phyloP scores from a whole-genome alignment of 192 early-diverging fungal species.

The Backusella luteola region DNA sequence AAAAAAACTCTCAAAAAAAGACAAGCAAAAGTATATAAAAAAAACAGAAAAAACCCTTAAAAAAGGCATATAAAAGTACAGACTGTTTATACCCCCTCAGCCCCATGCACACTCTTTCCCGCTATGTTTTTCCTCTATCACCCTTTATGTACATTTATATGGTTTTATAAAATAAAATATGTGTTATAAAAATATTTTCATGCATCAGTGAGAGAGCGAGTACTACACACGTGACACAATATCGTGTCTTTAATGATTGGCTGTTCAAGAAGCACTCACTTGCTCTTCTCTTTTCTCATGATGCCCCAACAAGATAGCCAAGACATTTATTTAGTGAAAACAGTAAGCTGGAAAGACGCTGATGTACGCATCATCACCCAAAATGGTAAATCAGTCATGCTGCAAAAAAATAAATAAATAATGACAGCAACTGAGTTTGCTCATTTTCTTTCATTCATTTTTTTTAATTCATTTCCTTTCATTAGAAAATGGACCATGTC shows the following conservation, averaged over 20 bases:
- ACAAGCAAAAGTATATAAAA: not conserved
- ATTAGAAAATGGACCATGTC: constrained; percentile 89
- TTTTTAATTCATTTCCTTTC: not conserved
- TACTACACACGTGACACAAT: not conserved
- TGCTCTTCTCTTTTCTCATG: not conserved
- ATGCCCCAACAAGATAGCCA: not conserved
- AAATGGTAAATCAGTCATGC: constrained; percentile 51
- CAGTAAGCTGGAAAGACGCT: constrained; percentile 60
- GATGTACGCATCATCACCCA: constrained; percentile 82
- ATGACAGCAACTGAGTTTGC: not conserved
- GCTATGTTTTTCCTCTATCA: not conserved
- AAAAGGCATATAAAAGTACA: not conserved
- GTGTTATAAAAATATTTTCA: not conserved
- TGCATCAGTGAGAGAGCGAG: not conserved
- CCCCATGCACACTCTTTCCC: constrained; percentile 1
- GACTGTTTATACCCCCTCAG: not conserved
- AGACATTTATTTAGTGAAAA: constrained; percentile 70
- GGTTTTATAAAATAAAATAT: not conserved
- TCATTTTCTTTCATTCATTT: not conserved
- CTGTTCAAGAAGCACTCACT: not conserved
- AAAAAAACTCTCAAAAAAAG: not conserved
- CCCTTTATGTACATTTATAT: constrained; percentile 5
- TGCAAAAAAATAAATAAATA: not conserved
- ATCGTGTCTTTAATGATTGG: too few species aligned
- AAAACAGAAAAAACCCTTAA: not conserved